These are phyloP conservation scores for Aspergillus chevalieri DNA, from an alignment of 2,329 filamentous ascomycete species.

Conservation along the genomic window DNA sequence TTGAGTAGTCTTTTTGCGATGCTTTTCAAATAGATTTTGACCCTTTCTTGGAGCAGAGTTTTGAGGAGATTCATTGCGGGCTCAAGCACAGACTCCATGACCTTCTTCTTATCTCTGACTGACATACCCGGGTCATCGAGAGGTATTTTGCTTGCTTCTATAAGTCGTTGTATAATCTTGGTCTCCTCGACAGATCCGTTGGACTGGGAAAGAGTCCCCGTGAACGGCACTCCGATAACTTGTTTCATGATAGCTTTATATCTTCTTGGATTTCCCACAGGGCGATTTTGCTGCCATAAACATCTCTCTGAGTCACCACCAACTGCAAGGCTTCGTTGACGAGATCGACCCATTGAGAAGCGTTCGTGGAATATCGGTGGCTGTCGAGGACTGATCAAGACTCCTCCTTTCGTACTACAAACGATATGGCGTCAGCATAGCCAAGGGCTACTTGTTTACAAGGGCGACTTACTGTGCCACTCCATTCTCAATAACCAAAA, in stretches of 20 bases:
- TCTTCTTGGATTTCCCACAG: constrained; percentile 17
- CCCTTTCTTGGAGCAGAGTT: constrained; percentile 13
- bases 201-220: constrained; percentile 17
- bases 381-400: constrained; percentile 8
- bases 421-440: not conserved
- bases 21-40: constrained; percentile 27
- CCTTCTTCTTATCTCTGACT: not conserved
- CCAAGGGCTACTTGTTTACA: not conserved
- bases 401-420: constrained; percentile 12
- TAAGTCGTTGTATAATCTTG: constrained; percentile 16
- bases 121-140: constrained; percentile 2
- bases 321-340: not conserved
- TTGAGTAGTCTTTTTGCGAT: constrained; percentile 25
- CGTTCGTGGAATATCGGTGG: constrained; percentile 7
- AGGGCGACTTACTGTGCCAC: constrained; percentile 28
- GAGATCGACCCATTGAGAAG: not conserved
- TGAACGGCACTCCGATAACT: constrained; percentile 34
- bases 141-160: not conserved
- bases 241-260: constrained; percentile 39
- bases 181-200: constrained; percentile 13
- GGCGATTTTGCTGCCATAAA: constrained; percentile 8
- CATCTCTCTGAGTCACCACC: not conserved
- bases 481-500: constrained; percentile 38
- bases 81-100: not conserved
- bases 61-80: constrained; percentile 15